Evolutionary conservation across 768 basidiomycete species (phyloP), one percentile per base, ranked within the genome.

Genomic region (Trametes cingulata): DNA sequence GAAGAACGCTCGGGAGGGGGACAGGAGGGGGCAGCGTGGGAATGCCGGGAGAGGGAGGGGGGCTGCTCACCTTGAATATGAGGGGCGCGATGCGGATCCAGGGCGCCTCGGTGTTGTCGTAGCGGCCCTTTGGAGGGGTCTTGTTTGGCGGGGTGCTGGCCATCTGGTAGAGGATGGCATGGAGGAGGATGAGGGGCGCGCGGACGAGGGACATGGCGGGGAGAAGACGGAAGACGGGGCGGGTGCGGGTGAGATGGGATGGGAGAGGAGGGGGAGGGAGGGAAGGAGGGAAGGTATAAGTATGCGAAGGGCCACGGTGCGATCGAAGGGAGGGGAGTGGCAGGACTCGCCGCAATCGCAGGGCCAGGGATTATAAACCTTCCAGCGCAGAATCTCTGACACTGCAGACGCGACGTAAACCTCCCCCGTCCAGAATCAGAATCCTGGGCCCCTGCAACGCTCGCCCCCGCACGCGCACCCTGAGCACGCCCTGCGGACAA

Each of bases 141-240:
- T 81, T 82, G 67, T 85, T 83, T 1, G 85, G 85, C 0, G 85
- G 83, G 0, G 81, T 81, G 63, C 76, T 82, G 0, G 82, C 85
- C 0, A 77, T 63, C 37, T 83, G 79, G 65, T 85, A 82, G 67
- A 73, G 76, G 25, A 78, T 48, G 2, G 83, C 81, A 61, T 85
- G 84, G 36, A 81, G 58, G 36, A 76, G 64, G 63, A 82, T 76
- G 56, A 87, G 78, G 36, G 71, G 65, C 17, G 78, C 78, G 20
- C 85, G 78, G 36, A 76, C 57, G 58, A 80, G 69, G 50, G 81
- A 79, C 84, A 86, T 85, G 43, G 45, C 19, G 41, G 42, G 1
- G 48, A 22, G 37, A 29, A 33, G 47, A 33, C 36, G 4, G 12
- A 13, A 49, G 6, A 25, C 25, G 40, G 13, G 39, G n/a, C n/a